A percentile compares a stretch with the other conserved stretches of the same genome.
Conservation (phyloP, 208 protist genomes). For the Leishmania guyanensis region DNA sequence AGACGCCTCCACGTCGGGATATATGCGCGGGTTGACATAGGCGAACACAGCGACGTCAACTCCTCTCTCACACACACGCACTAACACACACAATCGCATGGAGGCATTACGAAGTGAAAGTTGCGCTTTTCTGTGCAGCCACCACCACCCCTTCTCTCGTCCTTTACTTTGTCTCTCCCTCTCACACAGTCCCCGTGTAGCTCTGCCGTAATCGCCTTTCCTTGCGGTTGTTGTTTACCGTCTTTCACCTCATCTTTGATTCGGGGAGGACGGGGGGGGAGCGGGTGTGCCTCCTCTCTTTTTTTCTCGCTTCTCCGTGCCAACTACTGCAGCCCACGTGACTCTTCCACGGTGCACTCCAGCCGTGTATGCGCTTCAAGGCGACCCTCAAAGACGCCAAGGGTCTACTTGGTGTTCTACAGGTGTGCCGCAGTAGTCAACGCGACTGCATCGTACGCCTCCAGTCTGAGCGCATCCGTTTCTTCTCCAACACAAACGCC, state of each 20-base stretch:
- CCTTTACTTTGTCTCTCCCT: not conserved
- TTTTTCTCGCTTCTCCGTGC: not conserved
- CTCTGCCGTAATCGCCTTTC: not conserved
- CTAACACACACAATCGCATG: not conserved
- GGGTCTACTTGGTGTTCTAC: constrained; percentile 52
- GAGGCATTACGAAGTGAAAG: not conserved
- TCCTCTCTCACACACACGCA: not conserved
- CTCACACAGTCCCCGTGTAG: not conserved
- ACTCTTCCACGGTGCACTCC: not conserved
- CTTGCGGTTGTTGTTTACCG: not conserved
- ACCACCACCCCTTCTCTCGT: not conserved
- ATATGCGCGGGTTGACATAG: not conserved
- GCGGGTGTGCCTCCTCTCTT: not conserved
- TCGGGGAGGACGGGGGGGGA: not conserved
- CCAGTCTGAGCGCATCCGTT: constrained; percentile 55
- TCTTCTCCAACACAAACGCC: constrained; percentile 68
- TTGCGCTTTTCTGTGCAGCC: not conserved
- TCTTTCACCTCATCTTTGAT: not conserved
- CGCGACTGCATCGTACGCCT: constrained; percentile 64
- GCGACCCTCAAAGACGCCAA: constrained; percentile 64
- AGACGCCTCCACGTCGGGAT: not conserved
- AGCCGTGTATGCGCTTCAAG: constrained; percentile 69
- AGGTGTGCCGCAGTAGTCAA: constrained; percentile 71
- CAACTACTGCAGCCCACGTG: not conserved
- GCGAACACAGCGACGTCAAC: not conserved